Evolutionary conservation across 768 basidiomycete species (phyloP), one percentile per base, ranked within the genome.

Genomic region (Termitomyces sp.): DNA sequence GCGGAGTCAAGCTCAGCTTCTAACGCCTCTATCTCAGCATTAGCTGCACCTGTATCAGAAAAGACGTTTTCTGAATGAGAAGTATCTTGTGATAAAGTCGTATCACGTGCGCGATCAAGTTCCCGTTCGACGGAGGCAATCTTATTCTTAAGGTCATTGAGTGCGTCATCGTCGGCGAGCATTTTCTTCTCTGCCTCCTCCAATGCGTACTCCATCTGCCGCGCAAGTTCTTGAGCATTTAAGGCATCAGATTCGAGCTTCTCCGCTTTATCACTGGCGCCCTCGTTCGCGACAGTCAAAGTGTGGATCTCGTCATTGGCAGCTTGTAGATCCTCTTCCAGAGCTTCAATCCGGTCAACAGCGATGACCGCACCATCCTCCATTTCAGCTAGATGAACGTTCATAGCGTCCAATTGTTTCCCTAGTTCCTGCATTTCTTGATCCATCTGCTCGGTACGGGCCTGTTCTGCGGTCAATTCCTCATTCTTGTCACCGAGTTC

Each of bases 1-100:
- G 92, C 91, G 0, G 82, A 78, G 55, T 91, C 88, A 43, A 94
- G 79, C 63, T 93, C 91, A 2, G 75, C 74, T 67, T 94, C 90
- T 50, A 94, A 74, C 0, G 75, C 79, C 56, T 85, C 84, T 28
- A 83, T 69, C 21, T 91, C 89, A 30, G 78, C 75, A 35, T 83
- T 79, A 12, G 67, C 77, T 57, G 66, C 75, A 37, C 64, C 75
- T 56, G 57, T 66, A 58, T 69, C 65, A 48, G 60, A 56, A 64
- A 64, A 60, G 54, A 62, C 62, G 60, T 63, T 67, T 53, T 63
- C 50, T 50, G 57, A 58, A 21, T 28, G 40, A 41, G 71, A 64
- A 44, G 55, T 55, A 46, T 63, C 67, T 59, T 53, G 64, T 44
- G 60, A 71, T 62, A 46, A 68, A 68, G 53, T 77, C 68, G 51